Evolutionary conservation across 352 stramenopile species (phyloP), one percentile per base, ranked within the genome.

Genomic region (Plasmopara viticola): DNA sequence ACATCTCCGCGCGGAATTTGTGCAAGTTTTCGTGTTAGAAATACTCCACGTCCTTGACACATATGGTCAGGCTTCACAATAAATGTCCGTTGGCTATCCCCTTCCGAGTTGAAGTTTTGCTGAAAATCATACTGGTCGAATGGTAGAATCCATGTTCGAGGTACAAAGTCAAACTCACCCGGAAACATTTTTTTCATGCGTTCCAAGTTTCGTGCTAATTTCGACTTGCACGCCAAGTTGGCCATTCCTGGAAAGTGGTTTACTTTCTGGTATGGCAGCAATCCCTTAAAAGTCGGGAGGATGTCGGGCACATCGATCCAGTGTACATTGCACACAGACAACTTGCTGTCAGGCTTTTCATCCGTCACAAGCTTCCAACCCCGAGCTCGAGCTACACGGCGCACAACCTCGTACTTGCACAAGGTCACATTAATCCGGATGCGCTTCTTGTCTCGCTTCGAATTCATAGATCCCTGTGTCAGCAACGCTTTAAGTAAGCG

Each of bases 171-270:
- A 53, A 94, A 98, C 54, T 98, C 87, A 6, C 76, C 67, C 0
- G 90, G 90, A 45, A 98, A 99, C 2, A 94, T 53, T 51, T 96
- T 97, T 53, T 89, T 92, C 92, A 99, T 98, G 40, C 87, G 76
- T 48, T 98, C 90, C 14, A 98, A 89, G 67, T 97, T 98, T 54
- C 96, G 87, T 8, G 94, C 93, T 41, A 99, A 70, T 28, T 95
- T 90, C 40, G 86, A 95, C 66, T 99, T 99, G 28, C 95, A 86
- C 15, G 93, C 92, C 12, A 99, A 64, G 51, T 95, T 88, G 14
- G 78, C 93, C 93, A 98, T 98, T 13, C 93, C 94, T 28, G 92
- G 92, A 51, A 98, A 98, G 58, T 98, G 95, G 62, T 98, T 98
- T 48, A 97, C 87, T 29, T 90, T 89, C 49, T 98, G 91, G 70